phyloP scores from a whole-genome alignment of 176 grass and related monocot species.

The Musa schizocarpa region DNA sequence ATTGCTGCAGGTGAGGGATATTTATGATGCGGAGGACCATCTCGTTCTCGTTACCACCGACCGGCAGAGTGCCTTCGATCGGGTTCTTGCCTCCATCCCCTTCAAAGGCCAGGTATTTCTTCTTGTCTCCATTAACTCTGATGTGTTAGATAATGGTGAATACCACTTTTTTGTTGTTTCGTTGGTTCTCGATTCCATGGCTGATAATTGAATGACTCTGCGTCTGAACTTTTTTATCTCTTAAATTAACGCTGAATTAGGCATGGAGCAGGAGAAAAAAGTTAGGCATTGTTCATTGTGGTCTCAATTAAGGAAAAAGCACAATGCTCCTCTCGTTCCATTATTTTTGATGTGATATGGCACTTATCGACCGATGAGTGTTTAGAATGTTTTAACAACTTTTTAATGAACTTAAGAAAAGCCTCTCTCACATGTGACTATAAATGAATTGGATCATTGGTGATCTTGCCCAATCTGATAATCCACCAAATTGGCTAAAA shows the following conservation, averaged over 20 bases:
- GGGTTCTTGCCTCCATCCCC: slow-evolving; percentile 80
- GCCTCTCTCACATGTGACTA: background rate
- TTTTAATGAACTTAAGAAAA: background rate
- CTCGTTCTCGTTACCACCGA: slow-evolving; percentile 91
- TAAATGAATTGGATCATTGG: too few species aligned
- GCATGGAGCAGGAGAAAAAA: background rate
- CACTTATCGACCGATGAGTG: background rate
- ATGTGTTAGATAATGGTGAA: background rate
- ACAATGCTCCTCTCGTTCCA: too few species aligned
- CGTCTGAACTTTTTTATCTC: too few species aligned
- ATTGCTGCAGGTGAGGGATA: slow-evolving; percentile 68
- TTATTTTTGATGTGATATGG: background rate
- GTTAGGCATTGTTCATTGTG: background rate
- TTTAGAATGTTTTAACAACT: background rate
- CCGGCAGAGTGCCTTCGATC: slow-evolving; percentile 90
- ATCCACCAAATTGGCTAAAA: too few species aligned
- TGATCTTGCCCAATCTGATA: too few species aligned
- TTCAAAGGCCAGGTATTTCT: slow-evolving; percentile 87
- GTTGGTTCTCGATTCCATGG: background rate
- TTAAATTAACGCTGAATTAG: too few species aligned
- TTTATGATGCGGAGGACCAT: slow-evolving; percentile 78
- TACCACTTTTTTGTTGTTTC: background rate
- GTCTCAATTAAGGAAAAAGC: background rate
- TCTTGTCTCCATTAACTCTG: background rate
- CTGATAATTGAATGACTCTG: too few species aligned